phyloP scores from a whole-genome alignment of 306 rosid genomes.

The Phaseolus lunatus region DNA sequence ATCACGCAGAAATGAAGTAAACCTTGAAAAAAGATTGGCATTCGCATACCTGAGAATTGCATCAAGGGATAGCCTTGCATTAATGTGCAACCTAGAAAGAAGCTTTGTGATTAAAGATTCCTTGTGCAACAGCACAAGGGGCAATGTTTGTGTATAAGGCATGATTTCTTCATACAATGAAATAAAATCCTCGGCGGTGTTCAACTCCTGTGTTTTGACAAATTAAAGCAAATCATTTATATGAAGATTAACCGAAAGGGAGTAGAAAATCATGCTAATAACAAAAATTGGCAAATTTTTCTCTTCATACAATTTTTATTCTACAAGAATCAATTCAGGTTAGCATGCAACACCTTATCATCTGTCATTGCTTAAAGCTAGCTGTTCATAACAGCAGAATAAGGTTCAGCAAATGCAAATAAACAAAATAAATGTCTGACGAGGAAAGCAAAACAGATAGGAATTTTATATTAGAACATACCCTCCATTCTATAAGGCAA shows the following conservation, averaged over 20 bases:
- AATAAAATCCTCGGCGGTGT: slow-evolving; percentile 91
- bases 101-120: slow-evolving; percentile 68
- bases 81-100: slow-evolving; percentile 70
- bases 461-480: slow-evolving; percentile 41
- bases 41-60: slow-evolving; percentile 83
- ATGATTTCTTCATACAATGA: slow-evolving; percentile 73
- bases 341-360: background rate
- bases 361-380: background rate
- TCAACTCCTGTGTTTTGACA: slow-evolving; percentile 70
- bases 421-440: background rate
- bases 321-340: background rate
- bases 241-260: background rate
- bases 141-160: slow-evolving; percentile 75
- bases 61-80: slow-evolving; percentile 87
- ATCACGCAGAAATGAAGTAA: slow-evolving; percentile 30
- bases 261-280: background rate
- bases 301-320: background rate
- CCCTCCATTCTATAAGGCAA: slow-evolving; percentile 91
- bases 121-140: slow-evolving; percentile 79
- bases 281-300: background rate
- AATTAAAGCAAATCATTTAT: slow-evolving; percentile 14
- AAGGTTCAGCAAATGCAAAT: slow-evolving; percentile 9
- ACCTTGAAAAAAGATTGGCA: slow-evolving; percentile 27
- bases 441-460: background rate
- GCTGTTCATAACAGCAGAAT: background rate